Evolutionary conservation across 345 rosid species (phyloP), one percentile per base, ranked within the genome.

Genomic region (Salix udensis): DNA sequence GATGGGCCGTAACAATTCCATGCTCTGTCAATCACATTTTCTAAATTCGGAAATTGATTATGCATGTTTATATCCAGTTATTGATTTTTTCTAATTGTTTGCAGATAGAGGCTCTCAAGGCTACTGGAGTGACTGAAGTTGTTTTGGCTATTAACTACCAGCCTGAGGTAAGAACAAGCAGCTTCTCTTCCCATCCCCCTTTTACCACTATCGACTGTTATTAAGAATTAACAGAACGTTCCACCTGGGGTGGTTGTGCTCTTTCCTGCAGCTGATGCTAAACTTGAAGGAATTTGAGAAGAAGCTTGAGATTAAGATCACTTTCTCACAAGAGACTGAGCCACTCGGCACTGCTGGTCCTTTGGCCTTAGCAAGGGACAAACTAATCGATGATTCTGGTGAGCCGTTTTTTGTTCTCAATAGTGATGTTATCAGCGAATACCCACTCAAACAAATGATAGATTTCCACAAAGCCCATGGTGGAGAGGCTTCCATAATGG

Each of bases 281-380:
- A 93, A 89, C 86, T 81, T 93, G 88, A 96, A 96, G 72, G 96
- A 91, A 26, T 93, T 89, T 79, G 99, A 96, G 85, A 77, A 92
- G 23, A 92, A 93, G 83, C 89, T 96, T 19, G 97, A 91, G 40
- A 93, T 96, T 80, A 96, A 81, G 82, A 96, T 96, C 86, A 92
- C 92, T 39, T 96, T 97, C 85, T 96, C 98, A 55, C 99, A 92
- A 82, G 99, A 96, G 91, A 96, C 99, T 5, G 99, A 96, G 88
- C 99, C 99, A 2, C 86, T 96, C 30, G 99, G 99, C 71, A 96
- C 99, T 2, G 98, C 99, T 83, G 99, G 99, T 84, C 99, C 99
- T 79, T 87, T 96, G 73, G 99, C 99, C 70, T 67, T 96, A 84
- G 99, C 99, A 1, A 93, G 95, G 87, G 99, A 96, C 80, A 92